These are phyloP conservation scores for Talaromyces sp. DNA, from an alignment of 2,329 filamentous ascomycete genomes.

Conservation along the genomic window DNA sequence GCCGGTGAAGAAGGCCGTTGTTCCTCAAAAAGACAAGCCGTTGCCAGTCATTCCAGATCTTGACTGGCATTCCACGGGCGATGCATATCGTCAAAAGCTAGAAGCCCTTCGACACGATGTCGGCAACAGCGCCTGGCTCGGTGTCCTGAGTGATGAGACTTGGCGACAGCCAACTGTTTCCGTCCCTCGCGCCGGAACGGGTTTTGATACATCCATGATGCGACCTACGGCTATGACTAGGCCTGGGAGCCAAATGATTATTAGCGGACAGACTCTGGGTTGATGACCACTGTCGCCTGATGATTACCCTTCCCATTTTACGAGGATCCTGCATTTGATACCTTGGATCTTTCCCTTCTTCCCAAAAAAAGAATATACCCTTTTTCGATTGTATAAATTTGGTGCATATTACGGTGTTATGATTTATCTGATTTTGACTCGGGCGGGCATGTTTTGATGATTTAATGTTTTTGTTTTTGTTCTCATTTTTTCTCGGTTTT, in stretches of 20 bases:
- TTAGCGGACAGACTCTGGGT: constrained; percentile 35
- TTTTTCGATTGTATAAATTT: constrained; percentile 13
- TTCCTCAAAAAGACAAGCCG: neutral
- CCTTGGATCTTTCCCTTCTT: neutral
- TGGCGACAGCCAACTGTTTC: constrained; percentile 38
- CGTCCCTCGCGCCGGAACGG: constrained; percentile 23
- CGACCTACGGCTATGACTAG: constrained; percentile 29
- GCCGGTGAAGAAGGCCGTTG: constrained; percentile 4
- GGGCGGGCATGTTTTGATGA: constrained; percentile 14
- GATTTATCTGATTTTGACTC: neutral
- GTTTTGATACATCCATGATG: constrained; percentile 27
- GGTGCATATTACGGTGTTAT: constrained; percentile 11
- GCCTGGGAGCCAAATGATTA: constrained; percentile 34
- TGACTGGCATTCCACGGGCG: constrained; percentile 50
- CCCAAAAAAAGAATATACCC: constrained; percentile 10
- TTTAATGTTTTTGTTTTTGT: constrained; percentile 1
- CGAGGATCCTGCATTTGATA: neutral
- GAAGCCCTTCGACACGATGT: constrained; percentile 80
- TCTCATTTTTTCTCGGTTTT: neutral
- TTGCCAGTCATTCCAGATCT: constrained; percentile 9
- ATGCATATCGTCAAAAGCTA: constrained; percentile 81
- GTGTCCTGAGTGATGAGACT: constrained; percentile 72
- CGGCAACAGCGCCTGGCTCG: constrained; percentile 80
- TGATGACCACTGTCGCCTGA: constrained; percentile 16
- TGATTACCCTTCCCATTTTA: neutral